Base-by-base conservation (phyloP, 2,329 filamentous ascomycete species). In the Botryotinia narcissicola region DNA sequence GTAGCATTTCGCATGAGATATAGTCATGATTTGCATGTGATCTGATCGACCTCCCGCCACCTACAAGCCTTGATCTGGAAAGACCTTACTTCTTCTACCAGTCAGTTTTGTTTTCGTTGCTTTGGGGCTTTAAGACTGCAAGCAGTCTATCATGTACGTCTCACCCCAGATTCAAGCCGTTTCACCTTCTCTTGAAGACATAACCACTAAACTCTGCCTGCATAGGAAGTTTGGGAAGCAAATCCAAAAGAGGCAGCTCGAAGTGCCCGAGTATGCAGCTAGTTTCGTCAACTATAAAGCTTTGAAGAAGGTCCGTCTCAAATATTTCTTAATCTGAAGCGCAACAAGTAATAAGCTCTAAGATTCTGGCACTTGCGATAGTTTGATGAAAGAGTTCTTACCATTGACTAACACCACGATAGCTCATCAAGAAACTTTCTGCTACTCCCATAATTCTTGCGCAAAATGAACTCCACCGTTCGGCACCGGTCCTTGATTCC, bases 221-320 rank as follows among this genome's bases (percentile, higher is more conserved):
- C 64, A 22, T 80, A 99, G 95, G 96, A 99, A 99, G 89, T 99
- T 99, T 86, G 96, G 96, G 84, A 99, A 99, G 87, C 94, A 98
- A 83, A 97, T 99, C 78, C 96, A 98, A 87, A 97, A 97, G 87
- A 92, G 95, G 82, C 96, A 99, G 88, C 93, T 99, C 81, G 96
- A 99, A 83, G 95, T 99, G 75, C 96, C 96, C 75, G 96, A 99
- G 88, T 99, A 99, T 91, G 95, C 96, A 75, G 94, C 95, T 77
- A 98, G 95, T 84, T 99, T 99, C 82, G 95, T 98, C 79, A 98
- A 99, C 85, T 99, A 99, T 87, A 99, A 99, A 86, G 95, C 94
- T 75, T 87, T 99, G 79, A 99, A 99, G 85, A 98, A 98, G 93
- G 96, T 97, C 82, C 76, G 84, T 82, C 51, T 51, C 54, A 42